Percentiles rank a stretch among this genome's conserved stretches.
These are phyloP conservation scores for Neoconidiobolus thromboides DNA, from an alignment of 371 early-diverging fungal genomes.

Conservation along the genomic window DNA sequence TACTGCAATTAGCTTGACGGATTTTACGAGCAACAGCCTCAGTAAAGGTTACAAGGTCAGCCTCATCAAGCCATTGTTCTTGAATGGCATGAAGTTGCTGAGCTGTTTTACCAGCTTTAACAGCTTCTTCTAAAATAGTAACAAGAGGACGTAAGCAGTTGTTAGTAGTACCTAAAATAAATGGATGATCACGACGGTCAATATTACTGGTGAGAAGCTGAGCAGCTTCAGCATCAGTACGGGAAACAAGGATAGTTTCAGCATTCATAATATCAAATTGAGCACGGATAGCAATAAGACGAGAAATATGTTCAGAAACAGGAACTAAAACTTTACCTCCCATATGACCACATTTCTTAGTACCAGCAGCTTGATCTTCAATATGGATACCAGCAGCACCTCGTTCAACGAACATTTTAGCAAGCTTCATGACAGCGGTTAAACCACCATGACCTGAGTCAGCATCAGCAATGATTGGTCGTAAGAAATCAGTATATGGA, in stretches of 20 bases:
- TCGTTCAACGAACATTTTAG: slow-evolving; percentile 86
- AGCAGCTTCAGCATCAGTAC: slow-evolving; percentile 97
- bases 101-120: slow-evolving; percentile 49
- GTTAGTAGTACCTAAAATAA: slow-evolving; percentile 84
- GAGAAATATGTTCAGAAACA: slow-evolving; percentile 91
- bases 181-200: slow-evolving; percentile 90
- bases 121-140: slow-evolving; percentile 59
- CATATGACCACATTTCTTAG: slow-evolving; percentile 99
- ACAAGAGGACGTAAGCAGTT: slow-evolving; percentile 49
- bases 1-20: slow-evolving; percentile 22
- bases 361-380: slow-evolving; percentile 89
- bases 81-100: slow-evolving; percentile 67
- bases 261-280: slow-evolving; percentile 97
- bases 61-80: slow-evolving; percentile 69
- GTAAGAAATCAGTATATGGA: slow-evolving; percentile 71
- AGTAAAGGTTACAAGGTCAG: slow-evolving; percentile 65
- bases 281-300: slow-evolving; percentile 85
- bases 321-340: slow-evolving; percentile 97
- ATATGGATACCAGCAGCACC: slow-evolving; percentile 83
- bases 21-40: slow-evolving; percentile 69
- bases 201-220: slow-evolving; percentile 90
- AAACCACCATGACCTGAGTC: slow-evolving; percentile 94
- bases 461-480: slow-evolving; percentile 95
- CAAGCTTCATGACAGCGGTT: slow-evolving; percentile 78
- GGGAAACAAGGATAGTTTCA: slow-evolving; percentile 82